Evolutionary conservation across 441 rosid genomes (phyloP), one percentile per base, ranked within the genome.

Genomic region (Syzygium malaccense): DNA sequence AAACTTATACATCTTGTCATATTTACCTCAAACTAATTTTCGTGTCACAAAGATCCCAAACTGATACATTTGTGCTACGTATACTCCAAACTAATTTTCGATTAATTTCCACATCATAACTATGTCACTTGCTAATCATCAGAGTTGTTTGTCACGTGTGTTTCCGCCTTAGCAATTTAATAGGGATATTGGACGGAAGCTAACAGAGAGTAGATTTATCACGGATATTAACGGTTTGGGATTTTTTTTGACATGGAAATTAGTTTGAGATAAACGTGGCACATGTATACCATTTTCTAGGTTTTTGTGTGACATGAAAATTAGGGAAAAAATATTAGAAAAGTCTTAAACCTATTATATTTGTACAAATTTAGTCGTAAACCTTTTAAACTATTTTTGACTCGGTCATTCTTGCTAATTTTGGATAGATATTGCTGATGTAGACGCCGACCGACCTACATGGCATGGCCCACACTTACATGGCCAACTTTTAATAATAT

Each of bases 141-240:
- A 62, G 7, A 62, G 71, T 62, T 30, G n/a, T 62, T 62, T 14
- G 33, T n/a, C 18, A 26, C 3, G 18, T 54, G 55, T n/a, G 37
- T 62, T n/a, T 62, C 41, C 23, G 30, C 75, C 23, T 30, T 10
- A 30, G 17, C 17, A 64, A 1, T 64, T 25, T 30, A 64, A 30
- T 0, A 55, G 25, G 33, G 6, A 30, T 32, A 66, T 66, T 17
- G 0, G 0, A 66, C 0, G 3, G 1, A 30, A 66, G 71, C 3
- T 62, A n/a, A 62, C 14, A 10, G 11, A 62, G 0, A 10, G n/a
- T 62, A 14, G 4, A 62, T 62, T 62, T n/a, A n/a, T n/a, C 2
- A n/a, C 0, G 1, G 0, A 0, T n/a, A 14, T 28, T 58, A 62
- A 6, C 0, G 0, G 8, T 64, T 64, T 64, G 23, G 6, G 13